Evolutionary conservation across 176 grass and related monocot species (phyloP).

Genomic region (Oryza meyeriana): DNA sequence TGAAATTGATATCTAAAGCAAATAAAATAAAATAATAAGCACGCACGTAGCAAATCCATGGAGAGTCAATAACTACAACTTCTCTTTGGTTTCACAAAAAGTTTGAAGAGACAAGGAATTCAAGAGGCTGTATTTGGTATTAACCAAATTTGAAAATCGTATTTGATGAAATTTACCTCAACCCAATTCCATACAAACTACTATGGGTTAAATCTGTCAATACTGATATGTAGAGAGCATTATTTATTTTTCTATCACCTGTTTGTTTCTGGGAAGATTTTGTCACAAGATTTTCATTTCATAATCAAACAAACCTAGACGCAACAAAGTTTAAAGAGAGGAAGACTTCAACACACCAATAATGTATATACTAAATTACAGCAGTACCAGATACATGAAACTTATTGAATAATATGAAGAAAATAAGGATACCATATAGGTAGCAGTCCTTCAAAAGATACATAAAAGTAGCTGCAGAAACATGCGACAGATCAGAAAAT

Average conservation of each 20-base stretch:
- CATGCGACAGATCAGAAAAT: conserved; percentile 79
- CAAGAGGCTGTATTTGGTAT: background rate
- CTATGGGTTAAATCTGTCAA: background rate
- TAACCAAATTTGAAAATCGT: background rate
- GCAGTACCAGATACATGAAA: background rate
- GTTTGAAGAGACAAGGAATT: conserved; percentile 14
- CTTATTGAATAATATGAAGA: background rate
- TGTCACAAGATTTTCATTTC: background rate
- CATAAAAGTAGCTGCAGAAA: conserved; percentile 69
- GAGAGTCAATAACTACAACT: background rate
- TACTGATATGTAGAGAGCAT: background rate
- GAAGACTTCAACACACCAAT: background rate
- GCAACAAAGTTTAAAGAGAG: background rate
- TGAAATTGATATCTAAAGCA: background rate
- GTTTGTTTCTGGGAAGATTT: conserved; percentile 23
- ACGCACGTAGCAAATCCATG: background rate
- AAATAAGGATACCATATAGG: conserved; percentile 58
- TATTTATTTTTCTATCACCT: background rate
- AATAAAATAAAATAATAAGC: background rate
- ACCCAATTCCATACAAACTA: background rate
- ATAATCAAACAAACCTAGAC: background rate
- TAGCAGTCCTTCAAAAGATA: conserved; percentile 90
- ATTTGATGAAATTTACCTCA: background rate
- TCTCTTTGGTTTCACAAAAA: background rate
- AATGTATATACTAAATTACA: conserved; percentile 1